Evolutionary conservation across 192 early-diverging fungal genomes (phyloP), one percentile per base, ranked within the genome.

Genomic region (Funneliformis mosseae): DNA sequence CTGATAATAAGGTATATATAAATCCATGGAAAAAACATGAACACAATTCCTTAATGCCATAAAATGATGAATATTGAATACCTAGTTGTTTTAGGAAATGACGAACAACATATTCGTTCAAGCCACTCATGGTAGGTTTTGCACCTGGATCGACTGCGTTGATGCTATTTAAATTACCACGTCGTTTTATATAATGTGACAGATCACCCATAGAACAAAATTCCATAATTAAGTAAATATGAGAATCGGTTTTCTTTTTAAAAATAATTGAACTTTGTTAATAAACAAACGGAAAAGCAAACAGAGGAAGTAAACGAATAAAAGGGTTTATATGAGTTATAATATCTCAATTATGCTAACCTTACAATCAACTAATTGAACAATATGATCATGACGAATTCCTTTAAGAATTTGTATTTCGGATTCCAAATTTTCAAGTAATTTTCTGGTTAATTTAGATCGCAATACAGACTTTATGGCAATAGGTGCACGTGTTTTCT

Each of bases 211-310:
- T 79, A n/a, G 92, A 89, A 83, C 98, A 99, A 79, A 93, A 99
- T 84, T 99, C 97, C 97, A 99, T 98, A 14, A 99, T 89, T 68
- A 99, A 88, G 83, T 99, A 94, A 68, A 99, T 98, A 81, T 97
- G 94, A 74, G 91, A 92, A 68, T 94, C 93, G 11, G 95, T 94
- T 90, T 98, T 97, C 93, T 95, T 78, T 21, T 55, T 21, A 55
- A 33, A 33, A 33, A 3, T 2, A 55, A 55, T 55, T 55, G 50
- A 6, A 33, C 33, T 55, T 55, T 55, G 50, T 55, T 55, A n/a
- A 55, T 7, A 55, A 55, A 55, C 5, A 18, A 55, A 55, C 16
- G 1, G 16, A 63, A 16, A 41, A 78, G 41, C 60, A 6, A 80
- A 45, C 21, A 80, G 8, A 59, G n/a, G n/a, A 27, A 63, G 69